Percentiles rank a stretch among this genome's conserved stretches.
Evolutionary conservation across 352 stramenopile genomes (phyloP).

Genomic region (Pythium coloratum): DNA sequence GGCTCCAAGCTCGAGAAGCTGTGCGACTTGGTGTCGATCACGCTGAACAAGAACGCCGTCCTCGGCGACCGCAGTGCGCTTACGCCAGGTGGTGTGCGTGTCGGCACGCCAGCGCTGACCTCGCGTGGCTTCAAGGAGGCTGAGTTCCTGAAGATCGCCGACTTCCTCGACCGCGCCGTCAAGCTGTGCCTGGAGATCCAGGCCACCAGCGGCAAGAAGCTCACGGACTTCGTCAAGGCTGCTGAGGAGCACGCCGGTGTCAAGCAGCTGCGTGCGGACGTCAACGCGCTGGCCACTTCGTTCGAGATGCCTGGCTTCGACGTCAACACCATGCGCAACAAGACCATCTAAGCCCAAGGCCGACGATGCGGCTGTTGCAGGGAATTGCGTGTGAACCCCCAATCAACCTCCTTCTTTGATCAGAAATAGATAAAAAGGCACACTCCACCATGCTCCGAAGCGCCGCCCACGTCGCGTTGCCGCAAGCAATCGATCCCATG

Average conservation of each 20-base stretch:
- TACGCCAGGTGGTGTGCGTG: slow-evolving; percentile 93
- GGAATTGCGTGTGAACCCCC: slow-evolving; percentile 21
- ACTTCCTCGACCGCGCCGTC: slow-evolving; percentile 95
- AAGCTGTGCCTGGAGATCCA: slow-evolving; percentile 95
- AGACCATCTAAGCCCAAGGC: slow-evolving; percentile 53
- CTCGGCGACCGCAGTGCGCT: slow-evolving; percentile 95
- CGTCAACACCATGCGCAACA: slow-evolving; percentile 88
- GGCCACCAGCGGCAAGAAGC: slow-evolving; percentile 87
- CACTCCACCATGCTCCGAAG: slow-evolving; percentile 15
- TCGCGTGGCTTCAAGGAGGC: slow-evolving; percentile 96
- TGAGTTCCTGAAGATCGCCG: slow-evolving; percentile 95
- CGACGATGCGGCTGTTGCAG: not conserved
- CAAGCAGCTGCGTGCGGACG: slow-evolving; percentile 88
- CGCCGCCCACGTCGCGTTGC: not conserved
- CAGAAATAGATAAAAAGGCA: slow-evolving; percentile 21
- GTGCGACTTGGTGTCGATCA: slow-evolving; percentile 97
- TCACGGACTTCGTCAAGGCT: slow-evolving; percentile 93
- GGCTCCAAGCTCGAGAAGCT: slow-evolving; percentile 99
- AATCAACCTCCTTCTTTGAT: not conserved
- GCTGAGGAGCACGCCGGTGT: slow-evolving; percentile 83
- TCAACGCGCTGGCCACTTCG: slow-evolving; percentile 92
- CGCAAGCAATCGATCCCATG: not conserved
- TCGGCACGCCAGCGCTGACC: slow-evolving; percentile 96
- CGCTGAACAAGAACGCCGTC: slow-evolving; percentile 99
- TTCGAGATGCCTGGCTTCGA: slow-evolving; percentile 98